Evolutionary conservation across 2,329 filamentous ascomycete genomes (phyloP).

Genomic region (Coleophoma eucalyptorum): DNA sequence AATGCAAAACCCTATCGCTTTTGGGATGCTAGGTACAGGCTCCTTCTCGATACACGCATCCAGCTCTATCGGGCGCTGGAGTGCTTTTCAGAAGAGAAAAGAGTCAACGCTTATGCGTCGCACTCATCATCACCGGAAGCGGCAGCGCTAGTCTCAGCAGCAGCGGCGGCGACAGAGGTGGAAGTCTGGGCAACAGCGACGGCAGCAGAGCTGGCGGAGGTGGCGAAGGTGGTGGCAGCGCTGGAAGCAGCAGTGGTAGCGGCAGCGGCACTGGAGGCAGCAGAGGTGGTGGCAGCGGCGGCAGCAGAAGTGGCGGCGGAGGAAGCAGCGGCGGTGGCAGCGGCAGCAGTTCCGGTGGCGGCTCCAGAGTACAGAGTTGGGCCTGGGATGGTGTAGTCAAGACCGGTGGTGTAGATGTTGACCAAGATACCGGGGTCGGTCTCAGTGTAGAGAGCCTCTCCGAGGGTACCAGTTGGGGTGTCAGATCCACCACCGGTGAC

Average conservation of each 20-base stretch:
- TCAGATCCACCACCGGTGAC: conserved; percentile 38
- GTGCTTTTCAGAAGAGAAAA: no score
- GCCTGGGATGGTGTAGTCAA: conserved; percentile 34
- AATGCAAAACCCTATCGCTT: no score
- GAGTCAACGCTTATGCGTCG: neutral
- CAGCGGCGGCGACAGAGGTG: conserved; percentile 13
- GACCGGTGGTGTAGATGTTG: conserved; percentile 34
- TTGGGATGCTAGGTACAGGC: no score
- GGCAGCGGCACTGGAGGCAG: neutral
- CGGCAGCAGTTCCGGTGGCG: neutral
- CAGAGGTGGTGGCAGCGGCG: neutral
- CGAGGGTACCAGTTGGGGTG: conserved; percentile 30
- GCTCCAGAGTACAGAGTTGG: conserved; percentile 25
- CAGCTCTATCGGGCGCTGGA: no score
- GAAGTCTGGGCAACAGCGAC: neutral
- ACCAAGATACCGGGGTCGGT: conserved; percentile 42
- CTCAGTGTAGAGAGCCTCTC: conserved; percentile 16
- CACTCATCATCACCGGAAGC: neutral
- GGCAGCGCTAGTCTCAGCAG: neutral
- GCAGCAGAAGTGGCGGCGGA: conserved; percentile 14
- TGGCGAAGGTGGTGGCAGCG: conserved; percentile 2
- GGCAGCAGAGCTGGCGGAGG: conserved; percentile 8
- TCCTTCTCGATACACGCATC: no score
- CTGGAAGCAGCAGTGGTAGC: conserved; percentile 4
- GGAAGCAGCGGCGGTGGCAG: conserved; percentile 10